Conservation (phyloP, 768 basidiomycete species). For the Rubroboletus pulcherrimus region DNA sequence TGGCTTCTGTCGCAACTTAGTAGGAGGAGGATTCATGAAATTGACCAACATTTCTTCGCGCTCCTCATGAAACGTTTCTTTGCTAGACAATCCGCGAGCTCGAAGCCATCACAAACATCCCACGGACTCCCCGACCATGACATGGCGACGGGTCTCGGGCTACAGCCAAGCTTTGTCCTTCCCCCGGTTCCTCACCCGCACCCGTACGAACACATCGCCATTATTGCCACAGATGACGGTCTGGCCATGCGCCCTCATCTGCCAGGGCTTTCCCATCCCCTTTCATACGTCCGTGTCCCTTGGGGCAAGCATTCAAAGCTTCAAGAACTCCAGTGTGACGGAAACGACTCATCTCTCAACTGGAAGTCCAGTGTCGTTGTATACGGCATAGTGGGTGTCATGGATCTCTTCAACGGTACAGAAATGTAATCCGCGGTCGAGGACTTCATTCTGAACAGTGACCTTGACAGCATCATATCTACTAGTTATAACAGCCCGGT, state of each 20-base stretch:
- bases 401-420: conserved; percentile 69
- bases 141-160: conserved; percentile 13
- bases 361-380: conserved; percentile 60
- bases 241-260: conserved; percentile 63
- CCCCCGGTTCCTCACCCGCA: conserved; percentile 74
- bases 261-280: conserved; percentile 23
- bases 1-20: background rate
- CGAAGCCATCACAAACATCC: conserved; percentile 1
- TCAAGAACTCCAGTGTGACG: conserved; percentile 43
- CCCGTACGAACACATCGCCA: conserved; percentile 64
- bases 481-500: conserved; percentile 63
- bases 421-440: background rate
- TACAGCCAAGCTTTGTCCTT: conserved; percentile 63
- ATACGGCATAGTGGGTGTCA: conserved; percentile 72
- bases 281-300: conserved; percentile 43
- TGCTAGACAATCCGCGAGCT: conserved; percentile 17
- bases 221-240: conserved; percentile 56
- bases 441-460: conserved; percentile 10
- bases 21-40: background rate
- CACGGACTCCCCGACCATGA: background rate
- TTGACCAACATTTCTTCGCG: background rate
- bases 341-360: conserved; percentile 36
- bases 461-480: conserved; percentile 62
- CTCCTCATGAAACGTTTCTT: conserved; percentile 33
- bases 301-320: conserved; percentile 60